phyloP scores from a whole-genome alignment of 2,329 filamentous ascomycete species.

The Epichloe festucae region DNA sequence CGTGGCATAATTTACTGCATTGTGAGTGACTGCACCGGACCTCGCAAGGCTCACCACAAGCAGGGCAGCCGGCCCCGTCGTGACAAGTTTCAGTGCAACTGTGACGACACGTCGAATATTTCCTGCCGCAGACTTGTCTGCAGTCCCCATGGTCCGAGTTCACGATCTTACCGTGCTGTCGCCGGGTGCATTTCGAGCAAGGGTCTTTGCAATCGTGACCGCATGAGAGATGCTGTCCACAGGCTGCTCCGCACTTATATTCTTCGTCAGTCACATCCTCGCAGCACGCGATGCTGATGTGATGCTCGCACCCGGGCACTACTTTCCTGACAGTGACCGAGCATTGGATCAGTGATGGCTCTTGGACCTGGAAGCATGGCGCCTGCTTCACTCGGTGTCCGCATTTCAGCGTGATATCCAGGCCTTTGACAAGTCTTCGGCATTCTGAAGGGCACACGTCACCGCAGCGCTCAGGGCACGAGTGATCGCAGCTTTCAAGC shows the following conservation, averaged over 20 bases:
- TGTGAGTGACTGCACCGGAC: conserved; percentile 41
- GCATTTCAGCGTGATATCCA: neutral
- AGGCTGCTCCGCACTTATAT: conserved; percentile 37
- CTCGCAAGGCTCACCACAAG: conserved; percentile 38
- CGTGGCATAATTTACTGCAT: conserved; percentile 41
- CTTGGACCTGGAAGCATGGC: conserved; percentile 29
- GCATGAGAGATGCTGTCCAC: conserved; percentile 34
- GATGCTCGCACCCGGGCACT: conserved; percentile 44
- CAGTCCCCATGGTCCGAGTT: conserved; percentile 34
- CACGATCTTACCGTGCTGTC: conserved; percentile 16
- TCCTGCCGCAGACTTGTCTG: conserved; percentile 32
- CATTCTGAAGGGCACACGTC: neutral
- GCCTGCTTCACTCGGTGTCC: conserved; percentile 7
- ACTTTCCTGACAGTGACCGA: conserved; percentile 27
- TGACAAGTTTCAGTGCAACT: conserved; percentile 41
- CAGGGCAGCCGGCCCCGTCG: conserved; percentile 28
- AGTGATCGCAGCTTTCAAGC: conserved; percentile 26
- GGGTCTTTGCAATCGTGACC: conserved; percentile 41
- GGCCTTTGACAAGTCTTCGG: neutral
- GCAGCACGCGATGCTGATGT: conserved; percentile 34
- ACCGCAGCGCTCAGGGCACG: neutral
- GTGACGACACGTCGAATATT: conserved; percentile 43
- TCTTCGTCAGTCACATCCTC: conserved; percentile 25
- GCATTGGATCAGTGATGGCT: conserved; percentile 36
- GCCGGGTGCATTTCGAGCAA: conserved; percentile 36